Conservation (phyloP, 345 rosid species). For the Syzygium jambos region DNA sequence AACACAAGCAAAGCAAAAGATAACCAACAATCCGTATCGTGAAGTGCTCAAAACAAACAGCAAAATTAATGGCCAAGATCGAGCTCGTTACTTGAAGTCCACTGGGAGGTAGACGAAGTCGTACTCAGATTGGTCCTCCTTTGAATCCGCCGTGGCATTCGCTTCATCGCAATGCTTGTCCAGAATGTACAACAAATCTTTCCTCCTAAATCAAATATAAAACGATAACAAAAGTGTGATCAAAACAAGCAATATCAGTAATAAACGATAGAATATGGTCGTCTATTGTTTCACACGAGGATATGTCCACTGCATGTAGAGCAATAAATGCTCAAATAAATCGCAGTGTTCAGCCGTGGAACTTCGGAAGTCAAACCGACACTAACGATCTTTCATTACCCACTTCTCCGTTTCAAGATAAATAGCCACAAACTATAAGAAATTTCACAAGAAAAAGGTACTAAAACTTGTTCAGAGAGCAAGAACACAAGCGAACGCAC, state of each 20-base stretch:
- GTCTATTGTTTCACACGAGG: background rate
- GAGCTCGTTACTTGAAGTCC: conserved; percentile 24
- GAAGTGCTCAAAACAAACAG: background rate
- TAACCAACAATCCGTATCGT: background rate
- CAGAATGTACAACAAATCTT: conserved; percentile 22
- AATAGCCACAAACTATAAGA: background rate
- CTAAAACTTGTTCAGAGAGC: background rate
- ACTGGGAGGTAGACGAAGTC: conserved; percentile 43
- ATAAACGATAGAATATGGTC: background rate
- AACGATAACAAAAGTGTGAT: background rate
- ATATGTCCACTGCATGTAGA: background rate
- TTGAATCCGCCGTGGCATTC: conserved; percentile 12
- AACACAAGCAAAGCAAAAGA: background rate
- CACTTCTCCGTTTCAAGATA: background rate
- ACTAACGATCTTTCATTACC: background rate
- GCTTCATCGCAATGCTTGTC: conserved; percentile 33
- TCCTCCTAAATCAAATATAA: conserved; percentile 2
- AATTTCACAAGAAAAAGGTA: background rate
- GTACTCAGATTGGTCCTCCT: conserved; percentile 20
- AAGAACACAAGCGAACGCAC: conserved; percentile 8
- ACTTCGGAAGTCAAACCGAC: background rate
- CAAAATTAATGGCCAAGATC: background rate
- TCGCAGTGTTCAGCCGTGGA: background rate
- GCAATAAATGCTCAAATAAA: background rate
- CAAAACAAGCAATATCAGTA: background rate